Conservation (phyloP, 1,284 basidiomycete genomes). For the Rhodotorula sp. region DNA sequence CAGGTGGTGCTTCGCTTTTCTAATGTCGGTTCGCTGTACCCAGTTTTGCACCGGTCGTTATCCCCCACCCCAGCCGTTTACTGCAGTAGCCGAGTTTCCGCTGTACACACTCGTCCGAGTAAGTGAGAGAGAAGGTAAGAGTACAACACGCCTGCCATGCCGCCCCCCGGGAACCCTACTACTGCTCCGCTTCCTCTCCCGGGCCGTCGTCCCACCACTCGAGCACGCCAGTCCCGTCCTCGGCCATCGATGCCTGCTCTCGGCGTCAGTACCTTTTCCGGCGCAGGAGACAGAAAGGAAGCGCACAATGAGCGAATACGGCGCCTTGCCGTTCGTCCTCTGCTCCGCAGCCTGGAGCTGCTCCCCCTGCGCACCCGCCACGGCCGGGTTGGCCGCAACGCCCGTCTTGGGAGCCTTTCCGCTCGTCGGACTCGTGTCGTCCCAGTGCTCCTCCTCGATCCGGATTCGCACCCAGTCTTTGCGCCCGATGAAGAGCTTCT, state of each 20-base stretch:
- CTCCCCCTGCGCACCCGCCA: neutral
- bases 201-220: constrained; percentile 57
- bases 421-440: constrained; percentile 69
- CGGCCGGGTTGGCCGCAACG: constrained; percentile 4
- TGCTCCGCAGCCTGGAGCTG: constrained; percentile 23
- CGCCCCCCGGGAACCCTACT: neutral
- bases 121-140: neutral
- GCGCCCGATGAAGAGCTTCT: constrained; percentile 82
- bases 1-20: neutral
- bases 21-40: neutral
- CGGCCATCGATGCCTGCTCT: constrained; percentile 79
- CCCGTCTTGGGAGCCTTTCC: constrained; percentile 57
- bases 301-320: constrained; percentile 74
- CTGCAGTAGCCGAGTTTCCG: too few species aligned
- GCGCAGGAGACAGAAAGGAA: constrained; percentile 2
- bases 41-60: neutral
- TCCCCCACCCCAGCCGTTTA: too few species aligned
- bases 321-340: constrained; percentile 62
- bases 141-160: neutral
- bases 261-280: neutral
- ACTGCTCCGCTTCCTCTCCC: neutral
- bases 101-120: neutral
- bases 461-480: constrained; percentile 83
- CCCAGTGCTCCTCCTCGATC: constrained; percentile 84
- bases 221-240: constrained; percentile 76